Evolutionary conservation across 768 basidiomycete species (phyloP).

Genomic region (Mycena alexandri): DNA sequence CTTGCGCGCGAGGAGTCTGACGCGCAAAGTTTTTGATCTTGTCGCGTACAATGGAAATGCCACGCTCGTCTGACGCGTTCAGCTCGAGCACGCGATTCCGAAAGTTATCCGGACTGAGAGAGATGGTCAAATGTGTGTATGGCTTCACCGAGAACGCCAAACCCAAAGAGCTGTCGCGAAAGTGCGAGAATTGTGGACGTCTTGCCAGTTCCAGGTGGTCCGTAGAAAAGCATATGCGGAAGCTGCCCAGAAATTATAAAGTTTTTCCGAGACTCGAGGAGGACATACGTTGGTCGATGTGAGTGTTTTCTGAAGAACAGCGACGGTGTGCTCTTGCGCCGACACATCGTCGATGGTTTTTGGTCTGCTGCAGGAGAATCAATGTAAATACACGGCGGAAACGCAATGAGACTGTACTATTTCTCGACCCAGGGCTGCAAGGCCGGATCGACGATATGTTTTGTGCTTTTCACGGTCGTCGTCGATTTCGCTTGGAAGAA

Average conservation of each 20-base stretch:
- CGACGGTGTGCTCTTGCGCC: conserved; percentile 96
- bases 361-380: conserved; percentile 65
- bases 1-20: conserved; percentile 88
- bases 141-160: conserved; percentile 39
- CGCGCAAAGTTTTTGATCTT: conserved; percentile 99
- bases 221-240: conserved; percentile 99
- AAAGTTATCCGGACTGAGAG: conserved; percentile 90
- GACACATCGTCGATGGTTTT: conserved; percentile 98
- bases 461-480: conserved; percentile 54
- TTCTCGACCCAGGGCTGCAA: conserved; percentile 98
- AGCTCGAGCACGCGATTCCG: conserved; percentile 93
- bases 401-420: conserved; percentile 58
- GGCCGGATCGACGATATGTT: conserved; percentile 65
- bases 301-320: conserved; percentile 91
- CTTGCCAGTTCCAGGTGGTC: conserved; percentile 98
- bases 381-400: not conserved
- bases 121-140: conserved; percentile 11
- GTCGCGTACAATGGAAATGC: conserved; percentile 96
- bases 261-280: not conserved
- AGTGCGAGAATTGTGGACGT: conserved; percentile 98
- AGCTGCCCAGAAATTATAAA: conserved; percentile 64
- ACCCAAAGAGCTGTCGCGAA: conserved; percentile 95
- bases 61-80: conserved; percentile 98
- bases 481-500: conserved; percentile 69
- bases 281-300: conserved; percentile 88